Evolutionary conservation across 2,329 filamentous ascomycete species (phyloP), one percentile per base, ranked within the genome.

Genomic region (Gliomastix tumulicola): DNA sequence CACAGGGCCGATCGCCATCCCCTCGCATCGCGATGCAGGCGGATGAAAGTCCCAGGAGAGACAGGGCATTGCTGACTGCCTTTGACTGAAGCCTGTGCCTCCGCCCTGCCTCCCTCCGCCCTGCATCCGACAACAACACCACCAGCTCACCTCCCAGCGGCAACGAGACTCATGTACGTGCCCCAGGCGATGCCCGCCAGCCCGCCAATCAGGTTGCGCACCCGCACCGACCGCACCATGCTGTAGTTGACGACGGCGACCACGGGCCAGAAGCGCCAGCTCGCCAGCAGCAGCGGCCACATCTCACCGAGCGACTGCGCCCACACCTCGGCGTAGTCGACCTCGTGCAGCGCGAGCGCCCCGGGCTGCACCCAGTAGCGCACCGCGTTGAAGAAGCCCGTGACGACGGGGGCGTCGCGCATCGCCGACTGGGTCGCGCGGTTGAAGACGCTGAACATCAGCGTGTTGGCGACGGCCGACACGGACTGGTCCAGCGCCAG

Each of bases 141-240:
- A 28, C 25, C n/a, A 22, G 32, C 12, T 19, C 31, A 25, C 49
- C 41, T 60, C 35, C 46, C 44, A 10, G 56, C 53, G 15, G 69
- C 71, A 44, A 77, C 59, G 49, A 88, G 60, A 52, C 82, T 87
- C 60, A 89, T 65, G 55, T 85, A 89, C 30, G 88, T 68, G 0
- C 81, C 80, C 85, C 85, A 90, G 12, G 66, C 71, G 18, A 90
- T 68, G 6, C 85, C 84, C 15, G 82, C 83, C 35, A 82, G 56
- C 45, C 79, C 77, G n/a, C 79, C 83, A 42, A 88, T 73, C 22
- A 89, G 60, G 35, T 84, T 81, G 25, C 85, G 69, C 36, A 72
- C 71, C 49, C 88, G 74, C 4, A 88, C 75, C n/a, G 80, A 84
- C 44, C 84, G 72, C 41, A 88, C 63, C 16, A 74, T 55, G 3